These are phyloP conservation scores for Alternaria triticina DNA, from an alignment of 2,329 filamentous ascomycete genomes.

Conservation along the genomic window DNA sequence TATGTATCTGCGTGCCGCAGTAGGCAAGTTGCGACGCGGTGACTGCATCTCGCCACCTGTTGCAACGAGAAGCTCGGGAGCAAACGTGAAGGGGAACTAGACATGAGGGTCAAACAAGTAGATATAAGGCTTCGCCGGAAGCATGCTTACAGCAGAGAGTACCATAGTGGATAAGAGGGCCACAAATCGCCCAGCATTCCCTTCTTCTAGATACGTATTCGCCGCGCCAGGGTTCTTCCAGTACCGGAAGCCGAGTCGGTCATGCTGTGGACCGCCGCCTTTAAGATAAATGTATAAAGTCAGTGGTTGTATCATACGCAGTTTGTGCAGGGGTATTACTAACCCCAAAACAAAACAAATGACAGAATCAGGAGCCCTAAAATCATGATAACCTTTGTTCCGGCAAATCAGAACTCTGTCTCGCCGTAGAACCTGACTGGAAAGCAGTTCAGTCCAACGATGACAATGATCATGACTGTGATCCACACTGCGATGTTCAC, in stretches of 20 bases:
- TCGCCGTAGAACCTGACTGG: constrained; percentile 49
- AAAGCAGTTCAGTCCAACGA: constrained; percentile 45
- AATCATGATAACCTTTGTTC: constrained; percentile 44
- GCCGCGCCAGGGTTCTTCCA: constrained; percentile 62
- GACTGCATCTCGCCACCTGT: constrained; percentile 65
- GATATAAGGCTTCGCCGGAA: background rate
- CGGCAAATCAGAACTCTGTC: constrained; percentile 44
- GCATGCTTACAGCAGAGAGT: constrained; percentile 56
- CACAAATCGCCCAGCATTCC: constrained; percentile 59
- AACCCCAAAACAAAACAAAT: constrained; percentile 61
- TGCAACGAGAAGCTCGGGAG: constrained; percentile 50
- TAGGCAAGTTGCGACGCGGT: constrained; percentile 65
- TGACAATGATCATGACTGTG: constrained; percentile 44
- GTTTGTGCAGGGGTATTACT: background rate
- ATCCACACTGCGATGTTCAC: constrained; percentile 47
- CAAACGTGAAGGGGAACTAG: constrained; percentile 11
- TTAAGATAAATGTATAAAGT: background rate
- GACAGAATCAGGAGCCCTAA: constrained; percentile 58
- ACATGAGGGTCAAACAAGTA: background rate
- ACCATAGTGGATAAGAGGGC: constrained; percentile 60
- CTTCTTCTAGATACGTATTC: constrained; percentile 56
- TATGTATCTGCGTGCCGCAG: constrained; percentile 65
- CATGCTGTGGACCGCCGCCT: constrained; percentile 58
- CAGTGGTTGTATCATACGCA: background rate
- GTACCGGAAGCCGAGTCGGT: constrained; percentile 63